Conservation (phyloP, 441 rosid species). For the Macaranga tanarius region DNA sequence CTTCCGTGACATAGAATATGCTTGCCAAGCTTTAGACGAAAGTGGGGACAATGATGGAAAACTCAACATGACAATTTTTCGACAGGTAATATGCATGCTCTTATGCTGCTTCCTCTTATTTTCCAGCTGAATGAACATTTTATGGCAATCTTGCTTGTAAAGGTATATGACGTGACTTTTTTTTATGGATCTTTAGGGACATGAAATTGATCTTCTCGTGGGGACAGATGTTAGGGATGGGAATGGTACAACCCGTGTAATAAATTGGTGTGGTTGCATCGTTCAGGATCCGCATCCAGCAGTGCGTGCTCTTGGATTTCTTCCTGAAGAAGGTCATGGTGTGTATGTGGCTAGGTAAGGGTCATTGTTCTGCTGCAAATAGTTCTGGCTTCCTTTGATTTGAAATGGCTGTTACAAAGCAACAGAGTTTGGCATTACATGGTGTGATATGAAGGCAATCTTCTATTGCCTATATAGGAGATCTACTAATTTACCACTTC, state of each 20-base stretch:
- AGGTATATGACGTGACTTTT: neutral
- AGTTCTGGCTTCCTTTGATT: neutral
- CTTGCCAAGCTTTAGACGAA: slow-evolving; percentile 73
- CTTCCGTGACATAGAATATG: slow-evolving; percentile 86
- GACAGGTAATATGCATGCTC: slow-evolving; percentile 56
- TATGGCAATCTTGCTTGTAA: neutral
- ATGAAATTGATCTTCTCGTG: slow-evolving; percentile 68
- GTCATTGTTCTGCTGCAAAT: neutral
- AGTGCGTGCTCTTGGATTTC: slow-evolving; percentile 97
- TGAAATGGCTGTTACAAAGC: neutral
- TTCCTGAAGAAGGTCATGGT: slow-evolving; percentile 98
- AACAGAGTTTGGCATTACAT: neutral
- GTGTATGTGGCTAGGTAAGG: slow-evolving; percentile 86
- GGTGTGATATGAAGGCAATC: neutral
- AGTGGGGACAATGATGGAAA: slow-evolving; percentile 48
- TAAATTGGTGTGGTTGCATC: slow-evolving; percentile 95
- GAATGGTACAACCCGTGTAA: slow-evolving; percentile 75
- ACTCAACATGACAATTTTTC: slow-evolving; percentile 75
- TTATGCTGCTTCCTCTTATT: neutral
- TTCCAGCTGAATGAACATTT: slow-evolving; percentile 5
- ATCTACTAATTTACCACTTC: no score
- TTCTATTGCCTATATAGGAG: neutral
- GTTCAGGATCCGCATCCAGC: slow-evolving; percentile 97
- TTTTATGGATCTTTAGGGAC: slow-evolving; percentile 56
- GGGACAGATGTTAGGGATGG: slow-evolving; percentile 96